Conservation (phyloP, 371 early-diverging fungal genomes). For the Thermomucor indicae-seudaticae region DNA sequence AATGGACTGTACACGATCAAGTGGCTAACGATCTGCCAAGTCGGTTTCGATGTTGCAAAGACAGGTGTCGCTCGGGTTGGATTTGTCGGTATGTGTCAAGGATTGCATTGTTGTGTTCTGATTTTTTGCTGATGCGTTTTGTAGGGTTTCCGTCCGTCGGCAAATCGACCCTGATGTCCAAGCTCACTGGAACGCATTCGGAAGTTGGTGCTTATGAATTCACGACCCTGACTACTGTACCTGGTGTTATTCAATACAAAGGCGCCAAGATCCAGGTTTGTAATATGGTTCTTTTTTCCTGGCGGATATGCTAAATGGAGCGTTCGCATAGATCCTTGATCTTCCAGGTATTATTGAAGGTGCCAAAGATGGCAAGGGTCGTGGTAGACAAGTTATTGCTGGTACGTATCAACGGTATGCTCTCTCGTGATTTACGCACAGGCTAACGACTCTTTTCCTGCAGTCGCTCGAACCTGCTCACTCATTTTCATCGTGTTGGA, state of each 20-base stretch:
- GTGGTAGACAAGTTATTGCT: constrained; percentile 93
- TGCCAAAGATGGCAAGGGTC: constrained; percentile 99
- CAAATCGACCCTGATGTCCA: constrained; percentile 96
- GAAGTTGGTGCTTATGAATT: constrained; percentile 99
- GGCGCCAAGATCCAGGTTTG: constrained; percentile 90
- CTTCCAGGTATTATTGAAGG: constrained; percentile 99
- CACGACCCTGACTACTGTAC: constrained; percentile 98
- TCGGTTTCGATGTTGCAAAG: constrained; percentile 95
- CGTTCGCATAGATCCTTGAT: constrained; percentile 40
- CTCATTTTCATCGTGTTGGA: constrained; percentile 96
- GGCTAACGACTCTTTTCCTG: not conserved
- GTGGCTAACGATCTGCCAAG: constrained; percentile 26
- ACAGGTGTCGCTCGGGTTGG: constrained; percentile 97
- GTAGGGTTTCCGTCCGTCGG: constrained; percentile 98
- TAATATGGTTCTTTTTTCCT: not conserved
- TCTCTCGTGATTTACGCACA: not conserved
- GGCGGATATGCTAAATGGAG: not conserved
- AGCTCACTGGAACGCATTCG: constrained; percentile 96
- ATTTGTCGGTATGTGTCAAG: constrained; percentile 62
- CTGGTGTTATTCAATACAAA: constrained; percentile 95
- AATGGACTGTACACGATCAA: not conserved
- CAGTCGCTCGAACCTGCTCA: constrained; percentile 92
- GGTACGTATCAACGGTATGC: constrained; percentile 27
- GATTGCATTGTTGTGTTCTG: not conserved
- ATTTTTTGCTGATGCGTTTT: constrained; percentile 28